Evolutionary conservation across 2,329 filamentous ascomycete genomes (phyloP), one percentile per base, ranked within the genome.

Genomic region (Colletotrichum somersetense): DNA sequence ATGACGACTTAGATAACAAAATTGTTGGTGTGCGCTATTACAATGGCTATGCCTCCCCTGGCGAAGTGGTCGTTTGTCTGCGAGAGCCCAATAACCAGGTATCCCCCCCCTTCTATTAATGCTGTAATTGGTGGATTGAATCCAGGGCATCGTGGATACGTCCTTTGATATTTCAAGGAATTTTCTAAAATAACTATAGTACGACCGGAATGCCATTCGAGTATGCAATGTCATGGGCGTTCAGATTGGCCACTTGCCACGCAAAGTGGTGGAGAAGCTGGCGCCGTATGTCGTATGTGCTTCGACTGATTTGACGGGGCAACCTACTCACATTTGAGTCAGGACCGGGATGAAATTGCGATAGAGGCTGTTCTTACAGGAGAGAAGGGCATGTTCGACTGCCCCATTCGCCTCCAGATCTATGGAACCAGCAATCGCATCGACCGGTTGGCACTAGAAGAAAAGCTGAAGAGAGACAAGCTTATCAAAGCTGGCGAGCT

Each of bases 191-290:
- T 50, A 57, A 57, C 5, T 40, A n/a, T 64, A 84, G 75, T 93
- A 92, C 77, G 93, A 96, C 78, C 74, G 75, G 7, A 96, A 96
- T 81, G 94, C 94, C 0, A 94, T 97, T 69, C 89, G 90, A 6
- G 89, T 97, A 1, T 87, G 93, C 76, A 97, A 96, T 79, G 93
- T 95, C 18, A 88, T 92, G 77, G 88, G 89, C 20, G 79, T 81
- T 10, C 94, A 97, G 77, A 93, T 97, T 76, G 94, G 94, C 0
- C 94, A 97, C 80, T 85, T 97, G 52, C 92, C 93, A 8, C 85
- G 89, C 16, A 85, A 82, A 1, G 78, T 94, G 30, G 93, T 91
- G 0, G 83, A 85, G n/a, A 96, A 93, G 80, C 82, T 97, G 65
- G 90, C 93, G 0, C 88, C 87, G 2, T 94, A 93, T 78, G 86